Evolutionary conservation across 2,329 filamentous ascomycete species (phyloP).

Genomic region (Lachnellula subtilissima): DNA sequence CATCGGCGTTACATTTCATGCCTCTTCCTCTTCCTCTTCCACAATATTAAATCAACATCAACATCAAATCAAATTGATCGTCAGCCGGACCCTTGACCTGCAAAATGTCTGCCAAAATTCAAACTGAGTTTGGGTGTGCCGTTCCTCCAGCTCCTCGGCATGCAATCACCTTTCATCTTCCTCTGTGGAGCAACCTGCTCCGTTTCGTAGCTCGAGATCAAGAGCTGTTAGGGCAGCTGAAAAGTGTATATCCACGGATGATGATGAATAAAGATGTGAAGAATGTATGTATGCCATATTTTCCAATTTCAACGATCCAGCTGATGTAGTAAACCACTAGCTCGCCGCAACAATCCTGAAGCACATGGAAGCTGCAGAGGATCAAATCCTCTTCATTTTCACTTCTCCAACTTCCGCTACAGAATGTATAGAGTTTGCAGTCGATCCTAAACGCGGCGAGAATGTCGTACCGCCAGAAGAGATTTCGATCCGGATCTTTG

Average conservation of each 20-base stretch:
- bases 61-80: background rate
- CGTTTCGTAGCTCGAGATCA: constrained; percentile 15
- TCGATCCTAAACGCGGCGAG: constrained; percentile 5
- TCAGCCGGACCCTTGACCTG: background rate
- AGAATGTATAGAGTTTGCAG: constrained; percentile 18
- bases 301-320: background rate
- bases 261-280: constrained; percentile 21
- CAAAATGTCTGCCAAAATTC: constrained; percentile 15
- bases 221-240: constrained; percentile 11
- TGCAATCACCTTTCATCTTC: constrained; percentile 24
- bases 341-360: constrained; percentile 9
- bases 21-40: too few species aligned
- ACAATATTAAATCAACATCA: too few species aligned
- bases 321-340: background rate
- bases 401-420: constrained; percentile 10
- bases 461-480: constrained; percentile 10
- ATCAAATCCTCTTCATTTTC: constrained; percentile 15
- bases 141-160: constrained; percentile 23
- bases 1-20: too few species aligned
- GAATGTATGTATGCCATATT: constrained; percentile 8
- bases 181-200: constrained; percentile 16
- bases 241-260: constrained; percentile 24
- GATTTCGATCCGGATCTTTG: constrained; percentile 15
- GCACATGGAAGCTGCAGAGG: constrained; percentile 3
- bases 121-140: constrained; percentile 14